phyloP scores from a whole-genome alignment of 257 asterid species.

The Solanum stenotomum region DNA sequence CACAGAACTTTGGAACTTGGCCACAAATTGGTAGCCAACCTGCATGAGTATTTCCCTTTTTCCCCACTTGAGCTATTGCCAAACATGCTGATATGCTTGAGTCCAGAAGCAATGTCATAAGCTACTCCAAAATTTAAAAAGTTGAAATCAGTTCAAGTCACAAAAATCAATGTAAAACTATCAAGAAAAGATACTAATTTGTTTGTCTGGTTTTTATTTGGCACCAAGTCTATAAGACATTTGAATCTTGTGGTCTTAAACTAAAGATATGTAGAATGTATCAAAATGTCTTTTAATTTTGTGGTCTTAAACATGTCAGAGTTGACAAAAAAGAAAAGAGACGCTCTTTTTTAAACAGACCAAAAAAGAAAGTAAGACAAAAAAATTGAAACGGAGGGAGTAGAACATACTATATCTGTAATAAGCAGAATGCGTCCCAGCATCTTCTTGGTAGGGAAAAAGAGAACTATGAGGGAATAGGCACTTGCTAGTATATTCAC shows the following conservation, averaged over 20 bases:
- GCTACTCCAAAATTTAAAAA: conserved; percentile 14
- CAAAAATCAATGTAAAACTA: not conserved
- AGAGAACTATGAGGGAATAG: conserved; percentile 48
- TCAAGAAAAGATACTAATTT: not conserved
- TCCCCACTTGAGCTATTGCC: conserved; percentile 70
- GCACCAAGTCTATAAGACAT: not conserved
- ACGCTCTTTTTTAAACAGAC: too few relatives aligned
- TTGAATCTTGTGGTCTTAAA: not conserved
- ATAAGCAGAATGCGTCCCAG: conserved; percentile 42
- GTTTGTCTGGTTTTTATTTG: not conserved
- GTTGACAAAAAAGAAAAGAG: not conserved
- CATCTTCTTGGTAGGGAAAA: conserved; percentile 38
- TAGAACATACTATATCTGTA: conserved; percentile 45
- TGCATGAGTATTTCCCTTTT: conserved; percentile 62
- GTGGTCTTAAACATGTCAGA: not conserved
- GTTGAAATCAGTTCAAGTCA: not conserved
- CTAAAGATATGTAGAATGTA: not conserved
- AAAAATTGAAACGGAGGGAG: not conserved
- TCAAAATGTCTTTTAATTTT: not conserved
- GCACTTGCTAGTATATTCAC: conserved; percentile 58
- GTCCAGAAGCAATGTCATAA: conserved; percentile 52
- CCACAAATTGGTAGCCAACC: conserved; percentile 89
- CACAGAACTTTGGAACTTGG: conserved; percentile 81
- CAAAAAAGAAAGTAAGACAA: not conserved
- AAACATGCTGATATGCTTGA: conserved; percentile 68